A percentile compares a stretch with the other conserved stretches of the same genome.
These are phyloP conservation scores for Cytospora piceae DNA, from an alignment of 2,329 filamentous ascomycete species.

Conservation along the genomic window DNA sequence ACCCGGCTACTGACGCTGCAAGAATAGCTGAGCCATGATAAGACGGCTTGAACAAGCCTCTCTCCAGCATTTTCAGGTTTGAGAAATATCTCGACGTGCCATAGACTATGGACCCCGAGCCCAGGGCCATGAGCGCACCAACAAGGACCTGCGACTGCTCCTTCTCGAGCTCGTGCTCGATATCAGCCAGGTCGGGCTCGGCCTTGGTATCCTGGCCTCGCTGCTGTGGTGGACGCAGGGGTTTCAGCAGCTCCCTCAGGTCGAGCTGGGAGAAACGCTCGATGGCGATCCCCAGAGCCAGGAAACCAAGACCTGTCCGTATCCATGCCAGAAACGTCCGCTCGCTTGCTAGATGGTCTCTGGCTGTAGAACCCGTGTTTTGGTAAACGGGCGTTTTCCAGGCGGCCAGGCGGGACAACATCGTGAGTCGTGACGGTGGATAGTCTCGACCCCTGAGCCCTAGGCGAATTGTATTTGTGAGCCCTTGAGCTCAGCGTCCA, in stretches of 20 bases:
- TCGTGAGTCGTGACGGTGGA: neutral
- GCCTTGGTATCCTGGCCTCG: constrained; percentile 24
- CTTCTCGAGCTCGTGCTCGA: constrained; percentile 34
- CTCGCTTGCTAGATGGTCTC: constrained; percentile 58
- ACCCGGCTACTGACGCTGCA: constrained; percentile 37
- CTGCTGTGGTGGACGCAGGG: constrained; percentile 33
- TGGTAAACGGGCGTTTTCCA: constrained; percentile 38
- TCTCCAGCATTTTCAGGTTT: constrained; percentile 46
- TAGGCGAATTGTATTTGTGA: too few relatives aligned
- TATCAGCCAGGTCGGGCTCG: constrained; percentile 6
- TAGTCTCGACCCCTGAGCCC: too few relatives aligned
- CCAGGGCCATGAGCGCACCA: constrained; percentile 48
- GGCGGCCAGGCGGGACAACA: constrained; percentile 26
- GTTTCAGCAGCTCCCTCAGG: constrained; percentile 37
- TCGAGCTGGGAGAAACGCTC: constrained; percentile 52
- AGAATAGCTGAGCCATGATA: constrained; percentile 39
- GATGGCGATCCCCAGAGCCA: constrained; percentile 55
- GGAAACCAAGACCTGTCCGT: constrained; percentile 54
- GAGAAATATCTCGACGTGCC: constrained; percentile 52
- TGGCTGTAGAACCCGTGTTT: constrained; percentile 54
- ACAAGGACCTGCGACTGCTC: constrained; percentile 43
- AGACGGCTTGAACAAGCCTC: constrained; percentile 46
- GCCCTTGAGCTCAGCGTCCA: neutral
- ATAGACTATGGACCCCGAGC: constrained; percentile 50
- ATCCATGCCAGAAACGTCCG: constrained; percentile 58